Base-by-base conservation (phyloP, 2,329 filamentous ascomycete genomes). In the Chrysoporthe cubensis region DNA sequence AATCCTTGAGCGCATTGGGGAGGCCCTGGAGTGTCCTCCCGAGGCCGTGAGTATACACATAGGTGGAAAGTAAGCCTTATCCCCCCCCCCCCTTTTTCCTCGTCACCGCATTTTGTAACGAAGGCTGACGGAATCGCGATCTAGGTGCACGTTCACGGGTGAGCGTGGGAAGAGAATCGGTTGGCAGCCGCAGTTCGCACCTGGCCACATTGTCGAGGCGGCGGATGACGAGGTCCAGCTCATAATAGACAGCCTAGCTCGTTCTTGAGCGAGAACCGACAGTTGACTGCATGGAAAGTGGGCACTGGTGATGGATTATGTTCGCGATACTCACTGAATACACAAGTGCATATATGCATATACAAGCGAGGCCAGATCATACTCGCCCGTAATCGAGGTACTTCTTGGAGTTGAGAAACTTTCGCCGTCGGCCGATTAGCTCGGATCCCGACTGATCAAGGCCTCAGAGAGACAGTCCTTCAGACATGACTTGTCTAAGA, bases 211-310 rank as follows among this genome's bases (percentile, higher is more conserved):
- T 13, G 70, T 87, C 0, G 79, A 84, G 58, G 73, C 72, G 42
- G 80, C 80, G 1, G 81, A 81, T 57, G 79, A 75, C 0, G 84
- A 86, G 67, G 83, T 85, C 1, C 79, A 82, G 13, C 66, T 81
- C 21, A 83, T 85, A 21, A 34, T 71, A 66, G 43, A 67, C 46
- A 63, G 60, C 7, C 13, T 69, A 32, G 8, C 7, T 9, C 32
- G 18, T 34, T 56, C 14, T 40, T 11, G 16, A 40, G 16, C 37
- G 54, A 2, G 16, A 13, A n/a, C 2, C 2, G 7, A 14, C 26
- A 4, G 50, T 14, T 14, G 6, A 0, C 1, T 16, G 8, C 14
- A 3, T 7, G 16, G 8, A 32, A 6, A 16, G 26, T 16, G 21
- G 18, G 37, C 2, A n/a, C 18, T 32, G 21, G 16, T n/a, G 16